Base-by-base conservation (phyloP, 140 eudicot species). In the Stevia rebaudiana region DNA sequence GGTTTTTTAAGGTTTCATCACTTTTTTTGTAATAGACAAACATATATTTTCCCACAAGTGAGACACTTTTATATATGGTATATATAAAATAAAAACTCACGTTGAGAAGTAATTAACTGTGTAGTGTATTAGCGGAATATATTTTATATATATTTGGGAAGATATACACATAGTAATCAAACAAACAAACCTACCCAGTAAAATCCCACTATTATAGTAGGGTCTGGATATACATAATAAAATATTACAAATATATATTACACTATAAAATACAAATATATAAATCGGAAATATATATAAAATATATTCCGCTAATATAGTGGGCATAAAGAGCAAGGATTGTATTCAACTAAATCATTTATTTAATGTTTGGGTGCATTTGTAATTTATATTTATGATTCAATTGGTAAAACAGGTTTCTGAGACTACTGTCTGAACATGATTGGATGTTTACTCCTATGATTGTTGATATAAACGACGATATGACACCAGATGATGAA, bases 381-480 rank as follows among this genome's bases (percentile, higher is more conserved):
- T 54, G 21, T 40, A 54, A 24, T n/a, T 11, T 41, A 40, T 41
- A 42, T 57, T 6, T 13, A 7, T 24, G 47, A 8, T 44, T 37
- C 30, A 30, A 13, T 66, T 76, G 73, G 61, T 77, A 57, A 57
- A 46, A 55, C 86, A 90, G 97, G 79, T 92, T 92, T 79, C 73
- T 92, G 72, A 80, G 96, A 43, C 63, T 92, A 36, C 51, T 92
- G 54, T 81, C 86, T 36, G 89, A 83, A 58, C 81, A 92, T 67
- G 96, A 87, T 47, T 92, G 98, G 98, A 79, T 65, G 42, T 87
- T 87, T 70, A 81, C 89, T 73, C 82, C 96, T 48, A 57, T 92
- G 71, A 77, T 85, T 65, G 85, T 92, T 70, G 98, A 92, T 69
- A 80, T 92, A 43, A 88, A 92, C 69, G 92, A 79, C 55, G 98